Evolutionary conservation across 2,329 filamentous ascomycete species (phyloP).

Genomic region (Aspergillus aculeatus): DNA sequence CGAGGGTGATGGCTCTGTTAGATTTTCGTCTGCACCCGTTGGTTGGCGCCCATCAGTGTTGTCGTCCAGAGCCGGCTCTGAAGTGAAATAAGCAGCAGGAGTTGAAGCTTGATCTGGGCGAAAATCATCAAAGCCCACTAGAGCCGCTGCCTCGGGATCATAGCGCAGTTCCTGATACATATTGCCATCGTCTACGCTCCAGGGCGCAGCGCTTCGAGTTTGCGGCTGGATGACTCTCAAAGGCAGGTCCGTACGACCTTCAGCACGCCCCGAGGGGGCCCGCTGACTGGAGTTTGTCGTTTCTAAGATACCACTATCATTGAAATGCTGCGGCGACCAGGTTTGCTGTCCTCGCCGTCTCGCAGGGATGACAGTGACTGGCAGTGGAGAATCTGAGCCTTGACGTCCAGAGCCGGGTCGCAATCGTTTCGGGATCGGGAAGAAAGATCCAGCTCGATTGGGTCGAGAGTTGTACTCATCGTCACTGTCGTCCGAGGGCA

Average conservation of each 20-base stretch:
- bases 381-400: conserved; percentile 44
- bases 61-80: not conserved
- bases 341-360: conserved; percentile 54
- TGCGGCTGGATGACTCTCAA: conserved; percentile 62
- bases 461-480: conserved; percentile 44
- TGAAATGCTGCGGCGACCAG: conserved; percentile 51
- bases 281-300: conserved; percentile 17
- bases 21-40: not conserved
- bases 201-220: conserved; percentile 53
- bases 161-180: conserved; percentile 36
- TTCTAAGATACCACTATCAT: conserved; percentile 25
- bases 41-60: not conserved
- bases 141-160: conserved; percentile 39
- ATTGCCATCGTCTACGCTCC: conserved; percentile 47
- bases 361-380: conserved; percentile 62
- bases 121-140: conserved; percentile 30
- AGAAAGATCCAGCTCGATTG: conserved; percentile 45
- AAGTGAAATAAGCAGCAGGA: not conserved
- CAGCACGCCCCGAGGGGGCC: conserved; percentile 14
- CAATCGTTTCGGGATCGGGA: conserved; percentile 50
- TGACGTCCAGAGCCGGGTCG: conserved; percentile 39
- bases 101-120: not conserved
- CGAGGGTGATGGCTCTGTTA: not conserved
- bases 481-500: conserved; percentile 44
- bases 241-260: conserved; percentile 35